phyloP scores from a whole-genome alignment of 306 rosid species.

The Clitoria ternatea region DNA sequence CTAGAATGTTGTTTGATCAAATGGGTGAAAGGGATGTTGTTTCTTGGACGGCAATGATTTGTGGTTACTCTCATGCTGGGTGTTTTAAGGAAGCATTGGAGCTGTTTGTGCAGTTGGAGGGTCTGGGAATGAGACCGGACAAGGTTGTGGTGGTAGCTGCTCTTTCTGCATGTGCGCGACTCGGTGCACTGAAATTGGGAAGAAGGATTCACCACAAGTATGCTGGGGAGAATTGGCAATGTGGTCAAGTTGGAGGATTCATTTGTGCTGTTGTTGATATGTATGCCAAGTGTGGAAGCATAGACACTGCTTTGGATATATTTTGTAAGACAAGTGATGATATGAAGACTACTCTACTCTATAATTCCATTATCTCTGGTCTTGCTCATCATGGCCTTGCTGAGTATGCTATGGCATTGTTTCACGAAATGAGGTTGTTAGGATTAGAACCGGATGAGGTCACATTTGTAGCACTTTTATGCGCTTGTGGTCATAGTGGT shows the following conservation, averaged over 20 bases:
- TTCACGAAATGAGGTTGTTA: constrained; percentile 30
- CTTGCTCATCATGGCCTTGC: constrained; percentile 49
- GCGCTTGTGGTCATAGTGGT: constrained; percentile 48
- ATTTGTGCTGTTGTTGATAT: constrained; percentile 39
- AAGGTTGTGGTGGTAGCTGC: constrained; percentile 33
- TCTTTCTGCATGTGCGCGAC: constrained; percentile 39
- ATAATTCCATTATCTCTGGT: constrained; percentile 46
- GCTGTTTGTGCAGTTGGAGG: constrained; percentile 37
- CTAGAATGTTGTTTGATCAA: constrained; percentile 33
- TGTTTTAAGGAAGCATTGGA: constrained; percentile 40
- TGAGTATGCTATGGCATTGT: constrained; percentile 28
- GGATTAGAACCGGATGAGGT: constrained; percentile 34
- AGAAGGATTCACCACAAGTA: constrained; percentile 39
- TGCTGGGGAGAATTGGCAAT: constrained; percentile 27
- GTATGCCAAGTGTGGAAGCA: constrained; percentile 44
- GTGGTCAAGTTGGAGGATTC: constrained; percentile 6
- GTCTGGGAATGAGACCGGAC: constrained; percentile 29
- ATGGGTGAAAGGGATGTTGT: constrained; percentile 33
- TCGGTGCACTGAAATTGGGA: constrained; percentile 42
- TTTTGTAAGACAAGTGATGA: constrained; percentile 27
- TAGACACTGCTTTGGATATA: constrained; percentile 40
- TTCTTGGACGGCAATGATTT: constrained; percentile 46
- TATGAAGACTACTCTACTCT: constrained; percentile 29
- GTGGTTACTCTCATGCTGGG: constrained; percentile 34
- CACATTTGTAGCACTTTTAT: constrained; percentile 42